A percentile compares a stretch with the other conserved stretches of the same genome.
phyloP scores from a whole-genome alignment of 345 rosid genomes.

The Hibiscus tridactylites region DNA sequence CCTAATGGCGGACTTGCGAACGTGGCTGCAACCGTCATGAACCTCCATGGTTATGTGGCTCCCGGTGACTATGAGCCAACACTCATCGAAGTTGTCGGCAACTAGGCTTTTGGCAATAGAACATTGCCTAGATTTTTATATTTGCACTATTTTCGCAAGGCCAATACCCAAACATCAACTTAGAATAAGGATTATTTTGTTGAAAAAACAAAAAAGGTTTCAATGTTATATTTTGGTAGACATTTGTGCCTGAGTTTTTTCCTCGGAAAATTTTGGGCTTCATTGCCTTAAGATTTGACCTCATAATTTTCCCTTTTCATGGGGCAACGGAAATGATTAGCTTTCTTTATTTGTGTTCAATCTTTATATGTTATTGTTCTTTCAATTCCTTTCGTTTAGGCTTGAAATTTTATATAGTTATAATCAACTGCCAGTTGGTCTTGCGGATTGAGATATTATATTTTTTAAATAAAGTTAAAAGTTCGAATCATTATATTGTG shows the following conservation, averaged over 20 bases:
- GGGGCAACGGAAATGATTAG: not conserved
- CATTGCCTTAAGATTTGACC: not conserved
- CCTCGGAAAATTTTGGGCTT: not conserved
- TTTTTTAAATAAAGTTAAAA: too few species aligned
- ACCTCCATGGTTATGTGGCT: conserved; percentile 85
- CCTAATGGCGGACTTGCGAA: conserved; percentile 78
- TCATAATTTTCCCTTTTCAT: not conserved
- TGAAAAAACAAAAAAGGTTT: not conserved
- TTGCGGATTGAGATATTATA: too few species aligned
- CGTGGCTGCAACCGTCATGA: conserved; percentile 91
- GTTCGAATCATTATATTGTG: too few species aligned
- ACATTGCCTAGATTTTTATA: not conserved
- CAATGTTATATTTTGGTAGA: not conserved
- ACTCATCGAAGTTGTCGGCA: conserved; percentile 66
- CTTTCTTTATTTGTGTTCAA: not conserved
- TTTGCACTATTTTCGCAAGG: not conserved
- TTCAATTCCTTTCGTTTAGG: too few species aligned
- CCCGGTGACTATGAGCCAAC: conserved; percentile 77
- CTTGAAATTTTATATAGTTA: too few species aligned
- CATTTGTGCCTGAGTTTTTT: not conserved
- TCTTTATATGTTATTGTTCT: not conserved
- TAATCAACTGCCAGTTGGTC: too few species aligned
- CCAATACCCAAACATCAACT: not conserved
- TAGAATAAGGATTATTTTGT: not conserved
- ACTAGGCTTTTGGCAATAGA: conserved; percentile 9